A percentile compares a stretch with the other conserved stretches of the same genome.
These are phyloP conservation scores for Axilococcus clingmanii DNA, from an alignment of 139 green algal species.

Conservation along the genomic window DNA sequence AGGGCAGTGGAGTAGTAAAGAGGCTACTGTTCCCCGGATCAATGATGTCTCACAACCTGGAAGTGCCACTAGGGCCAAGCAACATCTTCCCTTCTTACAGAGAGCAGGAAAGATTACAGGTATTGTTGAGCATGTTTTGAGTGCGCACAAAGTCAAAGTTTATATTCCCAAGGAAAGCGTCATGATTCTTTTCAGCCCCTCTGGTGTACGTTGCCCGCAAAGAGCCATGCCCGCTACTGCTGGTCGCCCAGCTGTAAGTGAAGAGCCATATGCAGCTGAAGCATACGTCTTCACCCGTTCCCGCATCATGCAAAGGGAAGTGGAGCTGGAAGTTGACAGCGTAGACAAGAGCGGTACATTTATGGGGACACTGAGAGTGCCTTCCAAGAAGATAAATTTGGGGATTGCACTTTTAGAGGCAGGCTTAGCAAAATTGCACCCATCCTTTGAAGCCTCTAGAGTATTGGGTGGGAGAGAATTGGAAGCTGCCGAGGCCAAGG, in stretches of 20 bases:
- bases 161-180: slow-evolving; percentile 78
- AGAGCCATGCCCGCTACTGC: slow-evolving; percentile 10
- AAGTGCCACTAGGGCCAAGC: slow-evolving; percentile 51
- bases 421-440: slow-evolving; percentile 75
- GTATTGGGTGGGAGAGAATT: slow-evolving; percentile 40
- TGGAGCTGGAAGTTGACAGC: slow-evolving; percentile 57
- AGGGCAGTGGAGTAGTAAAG: slow-evolving; percentile 71
- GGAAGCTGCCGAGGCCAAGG: slow-evolving; percentile 51
- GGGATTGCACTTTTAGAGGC: slow-evolving; percentile 58
- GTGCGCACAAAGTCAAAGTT: slow-evolving; percentile 71
- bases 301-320: slow-evolving; percentile 59
- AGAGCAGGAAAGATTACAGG: slow-evolving; percentile 53
- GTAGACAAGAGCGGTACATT: slow-evolving; percentile 90
- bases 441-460: slow-evolving; percentile 37
- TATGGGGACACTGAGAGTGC: slow-evolving; percentile 55
- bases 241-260: slow-evolving; percentile 24
- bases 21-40: slow-evolving; percentile 52
- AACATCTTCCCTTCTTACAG: slow-evolving; percentile 93
- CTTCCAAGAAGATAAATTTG: slow-evolving; percentile 38
- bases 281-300: slow-evolving; percentile 72
- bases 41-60: slow-evolving; percentile 82
- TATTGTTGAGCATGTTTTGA: slow-evolving; percentile 78
- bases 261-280: slow-evolving; percentile 77
- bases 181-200: slow-evolving; percentile 78
- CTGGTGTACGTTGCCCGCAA: slow-evolving; percentile 58